phyloP scores from a whole-genome alignment of 495 filamentous ascomycete genomes.

The Penicillium arizonense region DNA sequence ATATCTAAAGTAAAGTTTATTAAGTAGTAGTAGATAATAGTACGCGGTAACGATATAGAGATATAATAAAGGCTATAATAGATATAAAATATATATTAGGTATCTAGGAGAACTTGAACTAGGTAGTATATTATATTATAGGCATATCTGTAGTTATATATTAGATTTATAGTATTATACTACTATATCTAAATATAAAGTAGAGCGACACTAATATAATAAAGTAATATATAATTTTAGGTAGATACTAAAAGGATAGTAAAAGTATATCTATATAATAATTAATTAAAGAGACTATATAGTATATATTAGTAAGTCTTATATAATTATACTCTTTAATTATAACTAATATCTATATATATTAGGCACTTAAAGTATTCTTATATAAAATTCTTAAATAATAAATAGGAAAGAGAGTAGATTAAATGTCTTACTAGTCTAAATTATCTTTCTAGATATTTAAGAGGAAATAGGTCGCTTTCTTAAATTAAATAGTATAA shows the following conservation, averaged over 20 bases:
- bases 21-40: not conserved
- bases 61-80: constrained; percentile 1
- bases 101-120: not conserved
- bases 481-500: not conserved
- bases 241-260: not conserved
- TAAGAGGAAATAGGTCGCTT: not conserved
- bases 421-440: not conserved
- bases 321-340: no score
- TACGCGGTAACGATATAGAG: not conserved
- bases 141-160: not conserved
- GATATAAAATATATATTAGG: not conserved
- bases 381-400: no score
- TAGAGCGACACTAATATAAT: not conserved
- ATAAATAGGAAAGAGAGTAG: no score
- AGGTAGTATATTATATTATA: constrained; percentile 2
- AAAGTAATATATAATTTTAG: not conserved
- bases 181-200: not conserved
- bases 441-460: not conserved
- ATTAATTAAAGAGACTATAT: not conserved
- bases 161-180: not conserved
- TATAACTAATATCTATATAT: no score
- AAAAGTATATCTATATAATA: not conserved
- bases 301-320: no score
- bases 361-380: no score
- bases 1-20: not conserved